Base-by-base conservation (phyloP, 768 basidiomycete species). In the Rhizopogon salebrosus region DNA sequence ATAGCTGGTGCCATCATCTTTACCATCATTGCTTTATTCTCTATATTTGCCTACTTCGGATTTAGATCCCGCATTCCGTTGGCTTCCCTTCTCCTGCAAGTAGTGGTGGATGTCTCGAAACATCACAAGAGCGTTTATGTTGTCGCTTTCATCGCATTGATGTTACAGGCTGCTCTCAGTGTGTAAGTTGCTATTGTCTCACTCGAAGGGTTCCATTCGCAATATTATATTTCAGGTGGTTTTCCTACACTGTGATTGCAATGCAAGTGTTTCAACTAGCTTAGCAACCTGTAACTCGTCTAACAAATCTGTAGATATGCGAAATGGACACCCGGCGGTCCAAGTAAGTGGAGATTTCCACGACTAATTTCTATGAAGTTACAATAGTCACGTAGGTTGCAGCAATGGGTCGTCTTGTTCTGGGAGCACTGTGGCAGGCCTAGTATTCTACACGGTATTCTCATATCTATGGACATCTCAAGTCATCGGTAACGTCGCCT, bases 391-490 rank as follows among this genome's bases (percentile, higher is more conserved):
- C n/a, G 34, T 52, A 84, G 81, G 76, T 16, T 86, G 84, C 62
- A 70, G 57, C 9, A 63, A 72, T 6, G 72, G 70, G 9, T 73
- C 75, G 0, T 72, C 73, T 3, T 92, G 89, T 63, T 90, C 89
- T 1, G 82, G 80, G 10, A 78, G 77, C 13, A 92, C 82, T 64
- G 89, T 92, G 40, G 79, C 87, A 0, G 90, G 92, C 3, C 71
- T 92, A 11, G 77, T 91, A 50, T 82, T 92, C 67, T 93, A 80
- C 60, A 80, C 82, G 55, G 82, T 84, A 0, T 92, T 92, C 66
- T 85, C 85, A n/a, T 93, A 84, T 72, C 73, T 91, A 20, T 93
- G 90, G 92, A 85, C 83, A 16, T 89, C 86, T 0, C 87, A 90
- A 68, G 88, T 91, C 39, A 81, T 89, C 46, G 83, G 80, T 29